Conservation (phyloP, 2,329 filamentous ascomycete species). For the Byssochlamys sp. region DNA sequence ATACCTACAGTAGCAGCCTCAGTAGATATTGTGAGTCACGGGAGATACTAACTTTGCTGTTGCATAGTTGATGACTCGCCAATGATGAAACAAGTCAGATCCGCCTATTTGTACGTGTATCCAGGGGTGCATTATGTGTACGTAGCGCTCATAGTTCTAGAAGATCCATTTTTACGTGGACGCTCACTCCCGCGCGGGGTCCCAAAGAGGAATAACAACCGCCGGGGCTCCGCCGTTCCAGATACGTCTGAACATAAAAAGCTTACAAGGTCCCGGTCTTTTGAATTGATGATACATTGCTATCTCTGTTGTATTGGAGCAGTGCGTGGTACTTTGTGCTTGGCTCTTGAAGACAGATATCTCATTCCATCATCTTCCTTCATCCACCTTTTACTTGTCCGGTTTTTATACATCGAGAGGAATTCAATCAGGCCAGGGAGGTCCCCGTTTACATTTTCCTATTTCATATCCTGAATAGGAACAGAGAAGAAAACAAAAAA, state of each 20-base stretch:
- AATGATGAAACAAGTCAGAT: neutral
- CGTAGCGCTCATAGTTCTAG: neutral
- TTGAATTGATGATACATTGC: neutral
- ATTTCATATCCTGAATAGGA: neutral
- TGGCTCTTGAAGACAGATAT: too few species aligned
- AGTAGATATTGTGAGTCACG: too few species aligned
- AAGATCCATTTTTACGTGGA: too few species aligned
- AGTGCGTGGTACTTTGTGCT: too few species aligned
- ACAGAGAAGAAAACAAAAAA: too few species aligned
- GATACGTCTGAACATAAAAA: neutral
- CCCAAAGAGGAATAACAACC: neutral
- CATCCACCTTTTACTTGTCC: too few species aligned
- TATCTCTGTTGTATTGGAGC: neutral
- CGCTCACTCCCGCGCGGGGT: neutral
- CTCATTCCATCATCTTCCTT: too few species aligned
- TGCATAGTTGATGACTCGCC: neutral
- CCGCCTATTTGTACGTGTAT: neutral
- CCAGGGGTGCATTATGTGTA: too few species aligned
- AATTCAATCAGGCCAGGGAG: too few species aligned
- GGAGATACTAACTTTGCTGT: neutral
- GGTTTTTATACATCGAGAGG: too few species aligned
- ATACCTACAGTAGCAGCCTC: too few species aligned
- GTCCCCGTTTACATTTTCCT: neutral
- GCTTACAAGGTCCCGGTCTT: neutral
- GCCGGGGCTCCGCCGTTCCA: neutral